These are phyloP conservation scores for Leucocoprinus leucothites DNA, from an alignment of 768 basidiomycete genomes.

Conservation along the genomic window DNA sequence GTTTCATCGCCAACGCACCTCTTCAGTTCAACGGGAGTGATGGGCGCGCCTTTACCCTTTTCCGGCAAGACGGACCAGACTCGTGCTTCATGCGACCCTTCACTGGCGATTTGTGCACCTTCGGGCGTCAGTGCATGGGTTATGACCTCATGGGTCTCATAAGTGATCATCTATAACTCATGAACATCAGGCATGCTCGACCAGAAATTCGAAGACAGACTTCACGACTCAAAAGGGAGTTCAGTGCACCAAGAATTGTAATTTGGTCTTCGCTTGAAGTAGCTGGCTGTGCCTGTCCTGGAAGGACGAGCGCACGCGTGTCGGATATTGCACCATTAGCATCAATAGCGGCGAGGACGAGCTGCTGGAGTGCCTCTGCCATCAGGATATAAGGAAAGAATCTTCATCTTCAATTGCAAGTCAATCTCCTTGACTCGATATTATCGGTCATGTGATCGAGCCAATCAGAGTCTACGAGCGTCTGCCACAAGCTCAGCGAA, in stretches of 20 bases:
- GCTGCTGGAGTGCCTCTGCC: conserved; percentile 79
- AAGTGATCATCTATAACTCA: conserved; percentile 70
- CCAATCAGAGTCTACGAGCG: neutral
- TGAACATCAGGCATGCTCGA: conserved; percentile 1
- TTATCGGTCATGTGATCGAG: conserved; percentile 18
- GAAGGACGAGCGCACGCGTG: conserved; percentile 64
- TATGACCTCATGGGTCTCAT: conserved; percentile 72
- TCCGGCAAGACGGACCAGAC: conserved; percentile 84
- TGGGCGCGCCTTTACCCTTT: conserved; percentile 65
- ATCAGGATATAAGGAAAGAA: conserved; percentile 31
- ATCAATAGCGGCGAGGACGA: conserved; percentile 73
- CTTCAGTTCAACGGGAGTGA: conserved; percentile 69
- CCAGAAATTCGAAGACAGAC: conserved; percentile 36
- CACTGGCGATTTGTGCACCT: conserved; percentile 70
- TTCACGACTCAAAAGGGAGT: conserved; percentile 84
- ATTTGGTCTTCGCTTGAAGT: conserved; percentile 76
- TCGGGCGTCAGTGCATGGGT: conserved; percentile 78
- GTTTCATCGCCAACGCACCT: conserved; percentile 79
- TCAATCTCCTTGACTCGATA: conserved; percentile 18
- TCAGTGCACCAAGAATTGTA: conserved; percentile 83
- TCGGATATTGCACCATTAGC: conserved; percentile 54
- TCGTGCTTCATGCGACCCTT: conserved; percentile 93
- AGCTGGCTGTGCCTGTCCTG: conserved; percentile 57
- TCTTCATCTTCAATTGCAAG: conserved; percentile 1
- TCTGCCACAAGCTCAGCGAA: neutral